A percentile compares a stretch with the other conserved stretches of the same genome.
phyloP scores from a whole-genome alignment of 1,284 basidiomycete genomes.

The Tausonia pullulans region DNA sequence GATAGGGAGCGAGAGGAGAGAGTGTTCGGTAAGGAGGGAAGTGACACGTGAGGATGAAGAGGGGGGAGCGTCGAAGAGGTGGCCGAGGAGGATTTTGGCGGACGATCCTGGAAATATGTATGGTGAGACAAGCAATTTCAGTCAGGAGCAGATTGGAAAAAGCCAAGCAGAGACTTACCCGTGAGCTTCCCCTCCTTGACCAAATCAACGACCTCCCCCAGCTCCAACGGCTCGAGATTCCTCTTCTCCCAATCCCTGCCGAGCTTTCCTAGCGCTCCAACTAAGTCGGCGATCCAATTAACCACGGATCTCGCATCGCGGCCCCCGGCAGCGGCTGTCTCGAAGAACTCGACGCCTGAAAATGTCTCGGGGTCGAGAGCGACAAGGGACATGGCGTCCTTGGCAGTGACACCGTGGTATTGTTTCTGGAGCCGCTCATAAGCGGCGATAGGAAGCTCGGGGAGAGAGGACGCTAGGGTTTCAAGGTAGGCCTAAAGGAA shows the following conservation, averaged over 20 bases:
- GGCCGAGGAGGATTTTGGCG: neutral
- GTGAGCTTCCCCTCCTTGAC: neutral
- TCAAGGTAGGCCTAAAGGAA: slow-evolving; percentile 4
- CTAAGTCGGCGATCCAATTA: neutral
- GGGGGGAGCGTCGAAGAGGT: neutral
- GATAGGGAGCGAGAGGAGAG: neutral
- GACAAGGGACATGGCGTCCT: neutral
- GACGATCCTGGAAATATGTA: neutral
- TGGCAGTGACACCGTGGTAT: slow-evolving; percentile 2
- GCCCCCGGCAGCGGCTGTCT: neutral
- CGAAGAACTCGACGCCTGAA: slow-evolving; percentile 9
- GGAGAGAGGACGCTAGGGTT: neutral
- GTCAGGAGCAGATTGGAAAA: neutral
- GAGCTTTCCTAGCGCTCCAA: neutral
- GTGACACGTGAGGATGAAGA: neutral
- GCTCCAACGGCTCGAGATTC: neutral
- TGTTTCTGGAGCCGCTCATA: neutral
- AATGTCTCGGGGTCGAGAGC: slow-evolving; percentile 1
- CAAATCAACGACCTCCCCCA: neutral
- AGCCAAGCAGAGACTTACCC: neutral
- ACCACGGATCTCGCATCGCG: neutral
- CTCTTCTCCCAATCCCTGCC: neutral
- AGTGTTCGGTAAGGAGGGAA: neutral
- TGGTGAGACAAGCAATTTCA: neutral
- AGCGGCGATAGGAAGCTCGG: slow-evolving; percentile 6